These are phyloP conservation scores for Plenodomus lindquistii DNA, from an alignment of 2,329 filamentous ascomycete species.

Conservation along the genomic window DNA sequence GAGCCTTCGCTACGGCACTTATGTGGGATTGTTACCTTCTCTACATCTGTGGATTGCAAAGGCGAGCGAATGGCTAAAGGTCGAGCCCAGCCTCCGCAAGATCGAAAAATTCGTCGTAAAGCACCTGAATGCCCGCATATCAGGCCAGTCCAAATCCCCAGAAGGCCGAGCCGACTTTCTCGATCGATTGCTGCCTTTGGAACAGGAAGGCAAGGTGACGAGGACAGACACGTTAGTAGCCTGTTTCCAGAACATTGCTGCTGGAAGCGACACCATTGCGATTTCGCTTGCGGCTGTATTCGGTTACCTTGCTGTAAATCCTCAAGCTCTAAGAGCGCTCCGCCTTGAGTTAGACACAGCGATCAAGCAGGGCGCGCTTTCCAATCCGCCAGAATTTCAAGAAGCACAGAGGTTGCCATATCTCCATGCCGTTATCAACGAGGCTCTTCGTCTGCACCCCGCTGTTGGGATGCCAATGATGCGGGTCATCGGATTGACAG, in stretches of 20 bases:
- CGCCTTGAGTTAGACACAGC: constrained; percentile 23
- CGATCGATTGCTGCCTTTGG: constrained; percentile 14
- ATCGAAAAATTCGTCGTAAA: background rate
- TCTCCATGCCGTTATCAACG: constrained; percentile 48
- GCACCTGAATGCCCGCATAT: constrained; percentile 6
- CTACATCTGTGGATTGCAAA: constrained; percentile 4
- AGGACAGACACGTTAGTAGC: constrained; percentile 3
- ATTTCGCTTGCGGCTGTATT: constrained; percentile 53
- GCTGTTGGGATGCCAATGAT: constrained; percentile 47
- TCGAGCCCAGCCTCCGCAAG: background rate
- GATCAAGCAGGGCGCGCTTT: constrained; percentile 7
- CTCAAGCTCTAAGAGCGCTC: constrained; percentile 20
- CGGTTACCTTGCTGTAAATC: constrained; percentile 50
- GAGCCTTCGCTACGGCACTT: background rate
- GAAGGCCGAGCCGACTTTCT: constrained; percentile 13
- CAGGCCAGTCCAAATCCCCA: constrained; percentile 7
- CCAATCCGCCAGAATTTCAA: constrained; percentile 17
- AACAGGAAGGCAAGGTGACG: constrained; percentile 11
- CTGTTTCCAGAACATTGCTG: constrained; percentile 40
- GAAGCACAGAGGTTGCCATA: constrained; percentile 50
- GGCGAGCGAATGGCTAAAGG: background rate
- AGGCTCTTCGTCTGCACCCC: constrained; percentile 49
- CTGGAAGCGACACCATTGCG: constrained; percentile 53
- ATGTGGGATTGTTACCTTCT: constrained; percentile 9
- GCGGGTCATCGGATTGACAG: constrained; percentile 42